Percentiles rank a stretch among this genome's conserved stretches.
phyloP scores from a whole-genome alignment of 2,329 filamentous ascomycete genomes.

The Aspergillus cejpii region DNA sequence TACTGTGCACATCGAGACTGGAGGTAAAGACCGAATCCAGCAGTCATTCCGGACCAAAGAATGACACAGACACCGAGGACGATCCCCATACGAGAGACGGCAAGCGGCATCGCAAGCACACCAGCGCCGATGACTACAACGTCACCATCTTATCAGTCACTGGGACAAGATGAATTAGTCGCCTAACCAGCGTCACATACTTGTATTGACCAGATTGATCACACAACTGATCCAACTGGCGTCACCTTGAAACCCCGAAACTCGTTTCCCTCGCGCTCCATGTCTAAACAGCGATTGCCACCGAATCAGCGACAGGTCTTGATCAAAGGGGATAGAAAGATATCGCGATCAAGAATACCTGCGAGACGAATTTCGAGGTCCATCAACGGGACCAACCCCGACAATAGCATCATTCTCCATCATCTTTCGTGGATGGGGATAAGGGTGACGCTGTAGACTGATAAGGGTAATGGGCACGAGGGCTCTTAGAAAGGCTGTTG shows the following conservation, averaged over 20 bases:
- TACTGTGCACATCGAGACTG: constrained; percentile 91
- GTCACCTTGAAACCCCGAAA: constrained; percentile 61
- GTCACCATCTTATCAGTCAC: constrained; percentile 8
- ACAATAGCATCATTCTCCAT: constrained; percentile 32
- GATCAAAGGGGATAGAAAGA: neutral
- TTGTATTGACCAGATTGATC: constrained; percentile 94
- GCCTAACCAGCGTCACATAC: constrained; percentile 41
- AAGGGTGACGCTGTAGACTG: neutral
- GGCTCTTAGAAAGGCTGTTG: constrained; percentile 1
- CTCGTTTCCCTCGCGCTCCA: constrained; percentile 56
- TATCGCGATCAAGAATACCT: constrained; percentile 21
- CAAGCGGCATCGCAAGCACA: constrained; percentile 90
- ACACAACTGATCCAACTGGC: constrained; percentile 87
- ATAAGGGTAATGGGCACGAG: constrained; percentile 7
- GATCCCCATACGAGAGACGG: constrained; percentile 93
- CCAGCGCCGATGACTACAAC: constrained; percentile 78
- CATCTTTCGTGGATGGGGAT: constrained; percentile 9
- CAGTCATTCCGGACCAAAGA: constrained; percentile 80
- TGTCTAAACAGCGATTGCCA: constrained; percentile 19
- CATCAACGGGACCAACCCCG: constrained; percentile 22
- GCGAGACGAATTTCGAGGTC: constrained; percentile 22
- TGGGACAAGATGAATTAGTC: neutral
- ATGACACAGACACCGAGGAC: constrained; percentile 76
- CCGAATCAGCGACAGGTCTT: constrained; percentile 7
- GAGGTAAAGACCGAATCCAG: constrained; percentile 89